Evolutionary conservation across 331 rosid genomes (phyloP).

Genomic region (Spiraea crenata): DNA sequence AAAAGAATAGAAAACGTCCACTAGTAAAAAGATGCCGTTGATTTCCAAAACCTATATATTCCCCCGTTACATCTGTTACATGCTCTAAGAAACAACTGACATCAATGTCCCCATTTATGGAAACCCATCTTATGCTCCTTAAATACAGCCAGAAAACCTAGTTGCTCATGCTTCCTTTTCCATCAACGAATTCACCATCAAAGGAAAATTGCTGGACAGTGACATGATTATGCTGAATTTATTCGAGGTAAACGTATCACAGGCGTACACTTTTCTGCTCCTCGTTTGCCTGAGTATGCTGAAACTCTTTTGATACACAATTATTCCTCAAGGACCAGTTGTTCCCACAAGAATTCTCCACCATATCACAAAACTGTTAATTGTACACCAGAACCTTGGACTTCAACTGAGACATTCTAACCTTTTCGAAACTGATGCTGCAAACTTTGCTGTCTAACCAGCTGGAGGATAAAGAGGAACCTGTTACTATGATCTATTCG

Average conservation of each 20-base stretch:
- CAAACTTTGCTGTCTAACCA: conserved; percentile 32
- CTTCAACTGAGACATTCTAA: conserved; percentile 29
- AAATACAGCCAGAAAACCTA: conserved; percentile 32
- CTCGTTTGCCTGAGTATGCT: conserved; percentile 34
- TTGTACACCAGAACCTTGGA: conserved; percentile 28
- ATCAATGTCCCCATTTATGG: conserved; percentile 27
- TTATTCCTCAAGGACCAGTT: conserved; percentile 41
- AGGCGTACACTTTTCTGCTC: conserved; percentile 32
- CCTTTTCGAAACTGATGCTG: conserved; percentile 30
- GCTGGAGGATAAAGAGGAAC: conserved; percentile 37
- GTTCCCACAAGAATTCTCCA: conserved; percentile 41
- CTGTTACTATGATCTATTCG: conserved; percentile 39
- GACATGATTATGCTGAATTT: conserved; percentile 26
- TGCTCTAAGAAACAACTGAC: conserved; percentile 40
- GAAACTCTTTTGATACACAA: conserved; percentile 33
- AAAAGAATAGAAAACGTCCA: conserved; percentile 15
- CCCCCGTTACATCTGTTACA: conserved; percentile 39
- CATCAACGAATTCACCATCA: conserved; percentile 39
- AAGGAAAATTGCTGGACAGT: conserved; percentile 25
- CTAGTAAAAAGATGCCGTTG: conserved; percentile 8
- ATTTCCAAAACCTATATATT: conserved; percentile 20
- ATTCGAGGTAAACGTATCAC: conserved; percentile 17
- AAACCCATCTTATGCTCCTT: conserved; percentile 31
- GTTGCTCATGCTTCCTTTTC: conserved; percentile 7
- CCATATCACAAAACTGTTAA: conserved; percentile 40